A percentile compares a stretch with the other conserved stretches of the same genome.
Conservation (phyloP, 768 basidiomycete species). For the Crassisporium funariophilum region DNA sequence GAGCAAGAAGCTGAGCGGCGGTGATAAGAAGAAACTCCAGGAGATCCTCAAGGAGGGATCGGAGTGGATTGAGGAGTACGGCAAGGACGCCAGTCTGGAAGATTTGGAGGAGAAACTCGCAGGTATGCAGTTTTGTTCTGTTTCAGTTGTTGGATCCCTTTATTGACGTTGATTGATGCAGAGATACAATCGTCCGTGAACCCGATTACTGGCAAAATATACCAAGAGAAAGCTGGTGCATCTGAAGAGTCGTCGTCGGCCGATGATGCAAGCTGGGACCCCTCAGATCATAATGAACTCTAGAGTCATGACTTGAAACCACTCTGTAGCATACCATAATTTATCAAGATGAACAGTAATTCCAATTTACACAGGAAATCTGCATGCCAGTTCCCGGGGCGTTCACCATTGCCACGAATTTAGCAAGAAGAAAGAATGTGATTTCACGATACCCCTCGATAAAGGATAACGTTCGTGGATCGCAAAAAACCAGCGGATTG, state of each 20-base stretch:
- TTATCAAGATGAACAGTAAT: not conserved
- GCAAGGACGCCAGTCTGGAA: conserved; percentile 62
- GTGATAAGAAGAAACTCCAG: conserved; percentile 62
- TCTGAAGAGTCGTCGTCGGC: not conserved
- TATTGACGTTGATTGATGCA: conserved; percentile 16
- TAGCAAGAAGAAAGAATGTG: too few relatives aligned
- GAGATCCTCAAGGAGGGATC: conserved; percentile 66
- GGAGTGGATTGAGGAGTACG: conserved; percentile 78
- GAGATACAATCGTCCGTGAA: conserved; percentile 24
- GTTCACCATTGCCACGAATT: too few relatives aligned
- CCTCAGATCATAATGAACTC: conserved; percentile 9
- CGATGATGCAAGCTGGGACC: conserved; percentile 6
- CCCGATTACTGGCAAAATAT: conserved; percentile 29
- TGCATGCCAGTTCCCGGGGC: too few relatives aligned
- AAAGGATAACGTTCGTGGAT: too few relatives aligned
- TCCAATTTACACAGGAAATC: not conserved
- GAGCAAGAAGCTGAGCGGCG: conserved; percentile 62
- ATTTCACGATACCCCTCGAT: too few relatives aligned
- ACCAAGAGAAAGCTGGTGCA: conserved; percentile 8
- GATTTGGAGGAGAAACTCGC: conserved; percentile 79
- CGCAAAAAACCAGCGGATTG: too few relatives aligned
- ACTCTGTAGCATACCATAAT: too few relatives aligned
- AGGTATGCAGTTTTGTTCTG: conserved; percentile 26
- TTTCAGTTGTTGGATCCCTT: not conserved
- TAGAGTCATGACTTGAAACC: not conserved